Evolutionary conservation across 2,329 filamentous ascomycete genomes (phyloP).

Genomic region (Xylaria hypoxylon): DNA sequence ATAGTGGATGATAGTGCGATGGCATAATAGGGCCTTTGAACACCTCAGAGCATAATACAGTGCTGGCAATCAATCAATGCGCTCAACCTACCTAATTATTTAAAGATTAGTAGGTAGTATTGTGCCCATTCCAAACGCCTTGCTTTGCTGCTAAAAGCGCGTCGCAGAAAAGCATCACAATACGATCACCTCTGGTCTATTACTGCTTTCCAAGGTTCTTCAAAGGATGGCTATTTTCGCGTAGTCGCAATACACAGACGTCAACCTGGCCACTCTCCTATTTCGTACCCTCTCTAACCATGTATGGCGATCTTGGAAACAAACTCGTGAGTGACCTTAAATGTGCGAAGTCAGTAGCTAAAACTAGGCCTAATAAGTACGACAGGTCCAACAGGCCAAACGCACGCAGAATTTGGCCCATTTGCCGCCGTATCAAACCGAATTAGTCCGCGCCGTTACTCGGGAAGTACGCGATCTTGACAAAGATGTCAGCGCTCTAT

Average conservation of each 20-base stretch:
- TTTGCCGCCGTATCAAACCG: conserved; percentile 91
- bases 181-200: background rate
- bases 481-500: conserved; percentile 81
- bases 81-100: background rate
- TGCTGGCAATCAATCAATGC: no score
- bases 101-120: no score
- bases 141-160: conserved; percentile 1
- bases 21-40: no score
- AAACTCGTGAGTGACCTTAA: conserved; percentile 73
- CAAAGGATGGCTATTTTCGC: background rate
- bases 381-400: conserved; percentile 93
- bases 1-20: no score
- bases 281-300: conserved; percentile 53
- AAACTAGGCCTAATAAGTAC: conserved; percentile 36
- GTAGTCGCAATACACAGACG: background rate
- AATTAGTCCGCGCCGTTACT: conserved; percentile 86
- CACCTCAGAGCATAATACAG: no score
- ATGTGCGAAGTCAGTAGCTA: conserved; percentile 3
- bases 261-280: background rate
- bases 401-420: conserved; percentile 87
- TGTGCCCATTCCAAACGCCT: no score
- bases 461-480: conserved; percentile 95
- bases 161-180: background rate
- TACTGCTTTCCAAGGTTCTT: background rate
- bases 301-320: conserved; percentile 90